Conservation (phyloP, 2,329 filamentous ascomycete species). For the Colletotrichum sidae region DNA sequence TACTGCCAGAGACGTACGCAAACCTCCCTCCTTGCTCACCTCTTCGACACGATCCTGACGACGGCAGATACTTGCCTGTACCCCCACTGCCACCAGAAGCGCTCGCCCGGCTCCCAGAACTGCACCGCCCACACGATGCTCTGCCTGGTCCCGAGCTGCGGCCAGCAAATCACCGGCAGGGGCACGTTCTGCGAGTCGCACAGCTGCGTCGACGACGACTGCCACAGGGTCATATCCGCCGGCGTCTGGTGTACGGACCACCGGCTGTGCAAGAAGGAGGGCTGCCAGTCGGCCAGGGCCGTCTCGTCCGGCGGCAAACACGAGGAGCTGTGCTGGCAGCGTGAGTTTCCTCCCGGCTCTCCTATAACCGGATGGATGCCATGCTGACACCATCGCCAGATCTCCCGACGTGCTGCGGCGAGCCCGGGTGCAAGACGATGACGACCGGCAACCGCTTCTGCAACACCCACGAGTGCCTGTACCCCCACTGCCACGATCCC, state of each 20-base stretch:
- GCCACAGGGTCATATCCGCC: conserved; percentile 34
- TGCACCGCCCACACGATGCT: conserved; percentile 36
- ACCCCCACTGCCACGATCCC: conserved; percentile 23
- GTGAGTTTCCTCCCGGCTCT: neutral
- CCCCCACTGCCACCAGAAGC: conserved; percentile 33
- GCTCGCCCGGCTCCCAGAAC: conserved; percentile 21
- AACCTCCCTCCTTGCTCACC: neutral
- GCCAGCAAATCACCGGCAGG: conserved; percentile 16
- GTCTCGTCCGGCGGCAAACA: conserved; percentile 7
- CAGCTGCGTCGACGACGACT: conserved; percentile 34
- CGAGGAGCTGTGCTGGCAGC: conserved; percentile 32
- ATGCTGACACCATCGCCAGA: neutral
- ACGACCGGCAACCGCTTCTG: conserved; percentile 18
- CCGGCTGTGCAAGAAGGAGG: conserved; percentile 36
- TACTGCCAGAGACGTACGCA: conserved; percentile 38
- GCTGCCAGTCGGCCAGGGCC: conserved; percentile 9
- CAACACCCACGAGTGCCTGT: conserved; percentile 31
- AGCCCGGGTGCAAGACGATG: conserved; percentile 8
- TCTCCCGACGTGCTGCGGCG: conserved; percentile 1
- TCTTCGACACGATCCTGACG: neutral
- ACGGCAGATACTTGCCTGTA: conserved; percentile 38
- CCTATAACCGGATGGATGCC: neutral
- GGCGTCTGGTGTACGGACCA: conserved; percentile 39
- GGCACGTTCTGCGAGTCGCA: conserved; percentile 37
- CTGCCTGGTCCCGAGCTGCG: conserved; percentile 37